A percentile compares a stretch with the other conserved stretches of the same genome.
Conservation (phyloP, 108 stramenopile species). For the Cyclotella cryptica region DNA sequence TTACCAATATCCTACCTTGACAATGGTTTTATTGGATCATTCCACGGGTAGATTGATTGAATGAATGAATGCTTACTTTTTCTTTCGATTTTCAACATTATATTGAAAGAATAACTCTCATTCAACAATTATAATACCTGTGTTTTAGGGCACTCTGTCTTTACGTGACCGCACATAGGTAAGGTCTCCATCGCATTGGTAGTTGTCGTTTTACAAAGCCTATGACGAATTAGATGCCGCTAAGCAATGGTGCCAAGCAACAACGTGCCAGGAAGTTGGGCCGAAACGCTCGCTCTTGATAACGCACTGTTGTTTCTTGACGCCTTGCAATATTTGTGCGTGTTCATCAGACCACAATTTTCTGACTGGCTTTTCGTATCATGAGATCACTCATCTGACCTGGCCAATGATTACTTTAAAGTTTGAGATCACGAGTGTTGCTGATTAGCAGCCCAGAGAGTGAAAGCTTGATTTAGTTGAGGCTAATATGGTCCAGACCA, state of each 20-base stretch:
- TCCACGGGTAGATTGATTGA: slow-evolving; percentile 40
- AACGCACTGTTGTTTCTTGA: slow-evolving; percentile 19
- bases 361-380: slow-evolving; percentile 45
- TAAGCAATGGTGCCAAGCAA: slow-evolving; percentile 31
- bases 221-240: slow-evolving; percentile 56
- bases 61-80: slow-evolving; percentile 14
- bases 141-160: neutral
- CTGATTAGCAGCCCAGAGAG: slow-evolving; percentile 18
- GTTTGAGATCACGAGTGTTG: slow-evolving; percentile 57
- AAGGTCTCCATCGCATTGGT: neutral
- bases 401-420: slow-evolving; percentile 57
- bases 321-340: slow-evolving; percentile 47
- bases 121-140: slow-evolving; percentile 7
- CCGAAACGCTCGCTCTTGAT: slow-evolving; percentile 46
- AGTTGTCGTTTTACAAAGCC: slow-evolving; percentile 13
- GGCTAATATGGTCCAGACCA: neutral
- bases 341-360: slow-evolving; percentile 62
- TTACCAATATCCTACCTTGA: slow-evolving; percentile 37
- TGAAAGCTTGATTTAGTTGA: slow-evolving; percentile 27
- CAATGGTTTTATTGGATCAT: slow-evolving; percentile 50
- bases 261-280: slow-evolving; percentile 29
- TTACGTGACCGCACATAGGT: neutral
- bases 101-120: slow-evolving; percentile 32
- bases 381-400: slow-evolving; percentile 3
- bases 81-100: slow-evolving; percentile 1